A percentile compares a stretch with the other conserved stretches of the same genome.
Conservation (phyloP, 345 rosid genomes). For the rapeseed (Brassica napus) region Da-Ae NC_063449.1:4761501-4762000, state of each 20-base stretch:
- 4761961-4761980: not conserved
- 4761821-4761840: not conserved
- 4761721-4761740: not conserved
- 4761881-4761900: not conserved
- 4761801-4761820: not conserved
- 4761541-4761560: not conserved
- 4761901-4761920: not conserved
- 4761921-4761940: not conserved
- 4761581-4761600: not conserved
- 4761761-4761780: not conserved
- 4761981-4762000: not conserved
- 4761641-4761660: not conserved
- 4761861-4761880: not conserved
- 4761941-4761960: not conserved
- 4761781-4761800: not conserved
- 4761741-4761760: not conserved
- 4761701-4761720: not conserved
- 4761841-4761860: not conserved
- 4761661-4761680: not conserved
- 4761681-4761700: slow-evolving; percentile 1
- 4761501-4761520: not conserved
- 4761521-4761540: not conserved
- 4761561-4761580: not conserved
- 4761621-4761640: not conserved
- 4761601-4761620: not conserved